These are phyloP conservation scores for Pleurotus salmoneostramineus DNA, from an alignment of 768 basidiomycete genomes.

Conservation along the genomic window DNA sequence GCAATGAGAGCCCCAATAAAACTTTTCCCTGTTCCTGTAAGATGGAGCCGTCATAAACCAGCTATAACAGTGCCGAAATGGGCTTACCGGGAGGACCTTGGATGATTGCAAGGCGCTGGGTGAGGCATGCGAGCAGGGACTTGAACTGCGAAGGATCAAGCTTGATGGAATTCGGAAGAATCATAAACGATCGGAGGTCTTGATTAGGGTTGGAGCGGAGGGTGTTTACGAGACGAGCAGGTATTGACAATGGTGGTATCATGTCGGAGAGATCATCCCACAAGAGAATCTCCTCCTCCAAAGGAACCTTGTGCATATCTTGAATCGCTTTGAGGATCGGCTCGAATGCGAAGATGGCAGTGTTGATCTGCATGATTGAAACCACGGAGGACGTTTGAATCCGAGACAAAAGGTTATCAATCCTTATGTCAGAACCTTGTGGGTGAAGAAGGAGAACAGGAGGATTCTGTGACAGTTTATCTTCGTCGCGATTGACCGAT, in stretches of 20 bases:
- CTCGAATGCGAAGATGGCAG: slow-evolving; percentile 59
- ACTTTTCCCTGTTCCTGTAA: slow-evolving; percentile 70
- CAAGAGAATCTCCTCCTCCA: slow-evolving; percentile 47
- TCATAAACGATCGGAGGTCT: slow-evolving; percentile 38
- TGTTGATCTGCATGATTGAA: slow-evolving; percentile 54
- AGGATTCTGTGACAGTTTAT: slow-evolving; percentile 38
- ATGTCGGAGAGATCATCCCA: slow-evolving; percentile 35
- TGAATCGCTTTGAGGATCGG: slow-evolving; percentile 59
- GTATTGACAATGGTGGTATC: slow-evolving; percentile 7
- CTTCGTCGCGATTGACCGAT: slow-evolving; percentile 50
- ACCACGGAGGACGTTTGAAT: slow-evolving; percentile 32
- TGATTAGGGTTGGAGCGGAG: slow-evolving; percentile 27
- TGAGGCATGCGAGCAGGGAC: slow-evolving; percentile 49
- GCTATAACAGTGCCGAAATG: neutral
- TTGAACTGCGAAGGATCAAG: slow-evolving; percentile 49
- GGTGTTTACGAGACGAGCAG: slow-evolving; percentile 14
- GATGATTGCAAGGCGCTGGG: slow-evolving; percentile 54
- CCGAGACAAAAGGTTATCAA: slow-evolving; percentile 29
- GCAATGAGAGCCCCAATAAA: slow-evolving; percentile 69
- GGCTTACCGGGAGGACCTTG: slow-evolving; percentile 68
- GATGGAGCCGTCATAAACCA: neutral
- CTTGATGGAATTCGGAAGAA: slow-evolving; percentile 31
- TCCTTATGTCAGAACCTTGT: slow-evolving; percentile 34
- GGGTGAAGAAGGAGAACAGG: slow-evolving; percentile 54
- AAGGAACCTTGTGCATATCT: slow-evolving; percentile 36